Percentiles rank a stretch among this genome's conserved stretches.
These are phyloP conservation scores for Pseudocercospora vitis DNA, from an alignment of 2,329 filamentous ascomycete species.

Conservation along the genomic window DNA sequence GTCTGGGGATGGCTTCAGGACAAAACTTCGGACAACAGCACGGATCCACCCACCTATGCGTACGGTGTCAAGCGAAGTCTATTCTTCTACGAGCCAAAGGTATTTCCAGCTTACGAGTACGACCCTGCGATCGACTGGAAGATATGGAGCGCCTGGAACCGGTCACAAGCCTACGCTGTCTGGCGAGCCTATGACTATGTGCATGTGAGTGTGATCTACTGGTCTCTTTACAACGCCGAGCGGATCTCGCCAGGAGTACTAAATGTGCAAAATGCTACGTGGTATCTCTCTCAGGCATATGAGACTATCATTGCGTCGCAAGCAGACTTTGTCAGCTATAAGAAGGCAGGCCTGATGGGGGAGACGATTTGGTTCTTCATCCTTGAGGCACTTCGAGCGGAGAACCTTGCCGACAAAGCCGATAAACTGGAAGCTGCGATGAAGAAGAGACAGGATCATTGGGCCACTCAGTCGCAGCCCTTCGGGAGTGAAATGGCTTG, in stretches of 20 bases:
- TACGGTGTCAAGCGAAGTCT: slow-evolving; percentile 56
- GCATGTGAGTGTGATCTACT: slow-evolving; percentile 57
- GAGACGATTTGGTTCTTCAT: slow-evolving; percentile 59
- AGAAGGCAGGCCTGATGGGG: slow-evolving; percentile 57
- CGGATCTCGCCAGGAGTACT: slow-evolving; percentile 50
- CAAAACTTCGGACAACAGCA: slow-evolving; percentile 11
- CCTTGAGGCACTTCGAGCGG: slow-evolving; percentile 52
- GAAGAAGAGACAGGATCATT: slow-evolving; percentile 51
- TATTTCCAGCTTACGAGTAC: slow-evolving; percentile 49
- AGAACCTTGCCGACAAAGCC: slow-evolving; percentile 46
- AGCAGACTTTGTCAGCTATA: slow-evolving; percentile 42
- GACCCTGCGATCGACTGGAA: slow-evolving; percentile 48
- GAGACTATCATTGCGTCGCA: slow-evolving; percentile 45
- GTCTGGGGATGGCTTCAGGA: slow-evolving; percentile 53
- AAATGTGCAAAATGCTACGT: slow-evolving; percentile 48
- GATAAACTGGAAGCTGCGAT: slow-evolving; percentile 48
- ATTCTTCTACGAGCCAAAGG: slow-evolving; percentile 57
- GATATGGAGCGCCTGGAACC: slow-evolving; percentile 55
- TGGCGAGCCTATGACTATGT: slow-evolving; percentile 61
- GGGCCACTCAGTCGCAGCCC: slow-evolving; percentile 54
- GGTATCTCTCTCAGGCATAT: slow-evolving; percentile 59
- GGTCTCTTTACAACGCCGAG: slow-evolving; percentile 58
- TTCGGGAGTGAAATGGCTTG: slow-evolving; percentile 64
- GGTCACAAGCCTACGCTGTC: slow-evolving; percentile 46
- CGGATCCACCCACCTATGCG: slow-evolving; percentile 30